Conservation (phyloP, 371 early-diverging fungal species). For the Rhizopus arrhizus region DNA sequence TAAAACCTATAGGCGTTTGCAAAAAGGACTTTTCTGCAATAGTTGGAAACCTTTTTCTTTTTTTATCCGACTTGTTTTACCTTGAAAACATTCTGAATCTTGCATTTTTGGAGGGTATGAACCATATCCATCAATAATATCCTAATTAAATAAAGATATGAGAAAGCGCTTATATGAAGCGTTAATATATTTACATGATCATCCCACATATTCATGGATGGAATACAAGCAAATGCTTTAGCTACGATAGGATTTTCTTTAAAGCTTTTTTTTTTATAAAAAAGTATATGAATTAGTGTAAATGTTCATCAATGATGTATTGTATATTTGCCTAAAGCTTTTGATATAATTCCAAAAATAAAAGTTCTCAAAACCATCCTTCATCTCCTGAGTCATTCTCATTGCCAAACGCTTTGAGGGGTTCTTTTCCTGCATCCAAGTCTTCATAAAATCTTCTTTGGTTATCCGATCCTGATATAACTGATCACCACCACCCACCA, state of each 20-base stretch:
- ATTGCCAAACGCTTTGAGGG: slow-evolving; percentile 41
- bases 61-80: slow-evolving; percentile 9
- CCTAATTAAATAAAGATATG: slow-evolving; percentile 4
- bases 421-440: slow-evolving; percentile 62
- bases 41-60: neutral
- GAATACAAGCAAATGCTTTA: slow-evolving; percentile 67
- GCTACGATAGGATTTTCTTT: slow-evolving; percentile 44
- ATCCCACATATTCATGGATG: slow-evolving; percentile 74
- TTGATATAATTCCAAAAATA: slow-evolving; percentile 74
- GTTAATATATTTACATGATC: slow-evolving; percentile 58
- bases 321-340: slow-evolving; percentile 54
- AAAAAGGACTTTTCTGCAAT: slow-evolving; percentile 21
- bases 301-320: too few relatives aligned
- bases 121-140: slow-evolving; percentile 76
- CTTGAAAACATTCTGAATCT: slow-evolving; percentile 46
- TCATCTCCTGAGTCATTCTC: slow-evolving; percentile 54
- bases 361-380: slow-evolving; percentile 57
- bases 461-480: slow-evolving; percentile 72
- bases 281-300: neutral
- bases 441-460: slow-evolving; percentile 53
- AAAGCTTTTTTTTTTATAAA: slow-evolving; percentile 15
- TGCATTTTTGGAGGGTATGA: slow-evolving; percentile 79
- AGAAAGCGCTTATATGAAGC: too few relatives aligned
- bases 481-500: slow-evolving; percentile 88
- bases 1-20: slow-evolving; percentile 74